Conservation (phyloP, 2,329 filamentous ascomycete genomes). For the Arthrobotrys iridis region DNA sequence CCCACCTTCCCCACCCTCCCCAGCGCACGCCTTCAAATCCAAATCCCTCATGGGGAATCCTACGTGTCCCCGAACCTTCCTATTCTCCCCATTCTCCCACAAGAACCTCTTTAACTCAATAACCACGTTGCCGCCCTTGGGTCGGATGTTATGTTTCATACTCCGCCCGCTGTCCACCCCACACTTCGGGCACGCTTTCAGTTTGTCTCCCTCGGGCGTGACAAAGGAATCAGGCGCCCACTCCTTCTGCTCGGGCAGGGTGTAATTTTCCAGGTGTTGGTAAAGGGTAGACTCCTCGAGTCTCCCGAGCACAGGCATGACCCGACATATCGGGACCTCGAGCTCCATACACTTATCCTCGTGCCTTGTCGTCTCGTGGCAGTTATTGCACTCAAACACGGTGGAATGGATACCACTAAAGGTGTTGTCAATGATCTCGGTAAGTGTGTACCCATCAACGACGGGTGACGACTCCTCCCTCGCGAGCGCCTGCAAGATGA, state of each 20-base stretch:
- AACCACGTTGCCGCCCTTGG: constrained; percentile 37
- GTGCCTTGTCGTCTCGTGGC: constrained; percentile 27
- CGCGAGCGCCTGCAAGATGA: constrained; percentile 25
- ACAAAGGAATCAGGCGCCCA: constrained; percentile 28
- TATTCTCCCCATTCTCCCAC: constrained; percentile 44
- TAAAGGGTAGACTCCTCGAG: constrained; percentile 11
- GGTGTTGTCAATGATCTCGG: constrained; percentile 33
- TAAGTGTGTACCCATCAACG: constrained; percentile 31
- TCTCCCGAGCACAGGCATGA: constrained; percentile 19
- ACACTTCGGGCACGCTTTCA: constrained; percentile 40
- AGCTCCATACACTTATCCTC: constrained; percentile 50
- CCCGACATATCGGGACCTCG: constrained; percentile 42
- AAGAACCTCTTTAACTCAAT: constrained; percentile 48
- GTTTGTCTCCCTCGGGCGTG: constrained; percentile 5
- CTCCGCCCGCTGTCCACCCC: constrained; percentile 29
- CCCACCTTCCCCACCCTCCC: background rate
- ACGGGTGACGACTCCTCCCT: constrained; percentile 16
- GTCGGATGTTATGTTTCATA: constrained; percentile 38
- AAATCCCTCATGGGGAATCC: constrained; percentile 29
- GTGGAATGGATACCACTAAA: constrained; percentile 41
- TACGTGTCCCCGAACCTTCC: constrained; percentile 42
- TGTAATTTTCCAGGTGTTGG: constrained; percentile 35
- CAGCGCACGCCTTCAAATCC: constrained; percentile 19
- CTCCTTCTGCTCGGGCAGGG: constrained; percentile 27
- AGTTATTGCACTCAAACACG: constrained; percentile 45